phyloP scores from a whole-genome alignment of 129 eudicot genomes.

The Flaveria brownii region DNA sequence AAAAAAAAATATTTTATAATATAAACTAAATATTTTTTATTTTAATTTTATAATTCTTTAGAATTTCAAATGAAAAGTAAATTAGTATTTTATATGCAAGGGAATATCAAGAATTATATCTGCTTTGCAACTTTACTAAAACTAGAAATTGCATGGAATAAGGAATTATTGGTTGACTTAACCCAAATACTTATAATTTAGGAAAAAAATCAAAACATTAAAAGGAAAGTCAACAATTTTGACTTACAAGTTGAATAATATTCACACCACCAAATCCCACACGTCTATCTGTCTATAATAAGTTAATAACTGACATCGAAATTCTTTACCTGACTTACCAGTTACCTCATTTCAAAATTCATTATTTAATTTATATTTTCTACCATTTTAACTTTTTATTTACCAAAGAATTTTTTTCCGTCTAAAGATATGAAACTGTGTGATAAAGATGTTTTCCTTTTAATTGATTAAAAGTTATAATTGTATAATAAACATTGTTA shows the following conservation, averaged over 20 bases:
- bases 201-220: neutral
- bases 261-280: constrained; percentile 23
- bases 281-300: neutral
- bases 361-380: constrained; percentile 11
- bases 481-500: too few species aligned
- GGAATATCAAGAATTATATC: neutral
- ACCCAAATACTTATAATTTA: neutral
- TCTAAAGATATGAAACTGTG: too few species aligned
- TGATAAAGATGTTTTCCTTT: too few species aligned
- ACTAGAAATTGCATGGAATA: constrained; percentile 17
- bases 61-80: neutral
- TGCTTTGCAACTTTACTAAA: neutral
- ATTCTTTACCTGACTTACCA: neutral
- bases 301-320: neutral
- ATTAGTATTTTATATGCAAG: neutral
- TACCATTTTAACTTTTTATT: too few species aligned
- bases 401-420: too few species aligned
- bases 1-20: neutral
- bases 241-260: constrained; percentile 22
- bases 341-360: neutral
- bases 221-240: constrained; percentile 24
- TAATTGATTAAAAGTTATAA: too few species aligned
- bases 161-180: constrained; percentile 27
- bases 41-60: neutral
- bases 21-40: neutral